Percentiles rank a stretch among this genome's conserved stretches.
Evolutionary conservation across 768 basidiomycete genomes (phyloP).

Genomic region (Gymnopilus dilepis): DNA sequence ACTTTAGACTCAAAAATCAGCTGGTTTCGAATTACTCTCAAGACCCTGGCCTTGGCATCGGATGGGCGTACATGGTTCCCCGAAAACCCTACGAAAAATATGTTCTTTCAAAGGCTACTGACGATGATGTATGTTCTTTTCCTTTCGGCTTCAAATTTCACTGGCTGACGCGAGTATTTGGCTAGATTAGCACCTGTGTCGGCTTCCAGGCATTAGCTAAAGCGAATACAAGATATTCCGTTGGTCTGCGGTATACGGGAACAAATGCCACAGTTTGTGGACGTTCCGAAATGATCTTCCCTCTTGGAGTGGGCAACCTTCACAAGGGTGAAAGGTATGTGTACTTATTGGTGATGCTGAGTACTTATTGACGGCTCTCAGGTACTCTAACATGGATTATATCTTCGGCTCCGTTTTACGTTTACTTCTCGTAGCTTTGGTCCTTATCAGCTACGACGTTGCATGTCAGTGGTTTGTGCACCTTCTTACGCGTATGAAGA

Average conservation of each 20-base stretch:
- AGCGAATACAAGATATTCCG: background rate
- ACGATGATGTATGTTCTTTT: too few species aligned
- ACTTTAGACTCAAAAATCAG: too few species aligned
- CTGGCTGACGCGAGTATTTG: too few species aligned
- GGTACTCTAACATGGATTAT: constrained; percentile 21
- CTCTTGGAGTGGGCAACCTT: constrained; percentile 4
- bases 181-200: constrained; percentile 3
- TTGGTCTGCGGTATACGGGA: constrained; percentile 1
- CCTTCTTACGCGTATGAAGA: constrained; percentile 22
- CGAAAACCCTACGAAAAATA: too few species aligned
- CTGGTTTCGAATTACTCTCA: too few species aligned
- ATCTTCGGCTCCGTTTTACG: constrained; percentile 3
- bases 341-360: too few species aligned
- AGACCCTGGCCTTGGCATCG: too few species aligned
- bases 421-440: background rate
- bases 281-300: constrained; percentile 5
- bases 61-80: too few species aligned
- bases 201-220: constrained; percentile 8
- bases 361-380: background rate
- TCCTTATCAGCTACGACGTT: constrained; percentile 13
- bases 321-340: constrained; percentile 36
- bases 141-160: too few species aligned
- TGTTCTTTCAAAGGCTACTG: too few species aligned
- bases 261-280: background rate
- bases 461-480: constrained; percentile 30